Conservation (phyloP, 2,329 filamentous ascomycete species). For the Penicillium frequentans region DNA sequence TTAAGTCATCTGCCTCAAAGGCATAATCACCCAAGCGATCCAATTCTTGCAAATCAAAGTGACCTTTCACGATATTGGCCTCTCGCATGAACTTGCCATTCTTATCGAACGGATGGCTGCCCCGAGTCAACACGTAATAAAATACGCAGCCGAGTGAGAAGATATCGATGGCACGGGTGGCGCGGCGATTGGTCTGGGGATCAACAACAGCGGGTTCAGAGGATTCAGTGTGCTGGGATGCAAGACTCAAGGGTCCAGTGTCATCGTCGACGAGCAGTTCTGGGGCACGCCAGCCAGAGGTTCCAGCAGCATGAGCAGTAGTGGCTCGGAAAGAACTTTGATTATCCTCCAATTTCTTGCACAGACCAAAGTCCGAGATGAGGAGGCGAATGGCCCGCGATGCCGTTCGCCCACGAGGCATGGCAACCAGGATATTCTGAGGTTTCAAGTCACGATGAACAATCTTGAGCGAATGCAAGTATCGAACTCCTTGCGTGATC, state of each 20-base stretch:
- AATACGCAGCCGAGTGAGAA: constrained; percentile 98
- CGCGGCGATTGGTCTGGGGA: constrained; percentile 67
- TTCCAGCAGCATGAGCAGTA: constrained; percentile 88
- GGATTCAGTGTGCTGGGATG: constrained; percentile 43
- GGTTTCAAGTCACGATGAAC: constrained; percentile 97
- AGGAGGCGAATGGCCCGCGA: constrained; percentile 76
- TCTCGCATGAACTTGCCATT: constrained; percentile 94
- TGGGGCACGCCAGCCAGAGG: constrained; percentile 93
- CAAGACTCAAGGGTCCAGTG: constrained; percentile 44
- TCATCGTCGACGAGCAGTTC: constrained; percentile 85
- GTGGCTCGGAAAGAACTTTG: constrained; percentile 94
- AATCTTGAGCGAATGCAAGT: constrained; percentile 87
- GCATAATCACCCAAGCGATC: constrained; percentile 79
- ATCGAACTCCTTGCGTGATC: constrained; percentile 82
- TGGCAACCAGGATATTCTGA: constrained; percentile 88
- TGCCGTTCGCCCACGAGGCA: constrained; percentile 51
- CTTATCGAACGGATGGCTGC: constrained; percentile 89
- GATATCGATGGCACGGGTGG: constrained; percentile 94
- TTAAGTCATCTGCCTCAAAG: constrained; percentile 83
- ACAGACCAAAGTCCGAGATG: constrained; percentile 96
- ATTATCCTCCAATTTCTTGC: constrained; percentile 92
- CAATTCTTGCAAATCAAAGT: constrained; percentile 69
- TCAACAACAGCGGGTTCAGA: constrained; percentile 55
- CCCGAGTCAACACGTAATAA: constrained; percentile 95
- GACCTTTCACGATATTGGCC: constrained; percentile 92